These are phyloP conservation scores for Gaeumannomyces tritici DNA, from an alignment of 2,329 filamentous ascomycete genomes.

Conservation along the genomic window DNA sequence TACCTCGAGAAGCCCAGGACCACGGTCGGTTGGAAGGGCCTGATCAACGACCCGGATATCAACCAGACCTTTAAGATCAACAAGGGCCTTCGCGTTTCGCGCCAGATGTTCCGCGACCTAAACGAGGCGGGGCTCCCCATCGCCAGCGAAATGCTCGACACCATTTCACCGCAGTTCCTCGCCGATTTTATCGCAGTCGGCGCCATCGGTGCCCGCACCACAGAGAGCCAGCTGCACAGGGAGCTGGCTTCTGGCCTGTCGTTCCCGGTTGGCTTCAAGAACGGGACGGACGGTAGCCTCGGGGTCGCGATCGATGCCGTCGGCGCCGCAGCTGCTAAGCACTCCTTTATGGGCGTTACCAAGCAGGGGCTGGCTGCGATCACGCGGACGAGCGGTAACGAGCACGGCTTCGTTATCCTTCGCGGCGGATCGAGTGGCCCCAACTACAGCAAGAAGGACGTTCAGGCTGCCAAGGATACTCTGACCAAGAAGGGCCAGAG, in stretches of 20 bases:
- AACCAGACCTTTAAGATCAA: slow-evolving; percentile 99
- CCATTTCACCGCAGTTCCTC: slow-evolving; percentile 93
- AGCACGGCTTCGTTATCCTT: slow-evolving; percentile 94
- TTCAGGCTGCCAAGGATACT: slow-evolving; percentile 69
- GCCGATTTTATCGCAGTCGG: slow-evolving; percentile 87
- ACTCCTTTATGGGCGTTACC: slow-evolving; percentile 93
- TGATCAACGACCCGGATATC: slow-evolving; percentile 98
- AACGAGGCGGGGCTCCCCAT: slow-evolving; percentile 91
- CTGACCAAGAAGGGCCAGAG: slow-evolving; percentile 64
- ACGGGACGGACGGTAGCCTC: slow-evolving; percentile 88
- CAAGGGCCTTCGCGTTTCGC: slow-evolving; percentile 79
- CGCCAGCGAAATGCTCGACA: slow-evolving; percentile 96
- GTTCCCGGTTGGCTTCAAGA: slow-evolving; percentile 99
- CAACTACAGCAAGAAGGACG: slow-evolving; percentile 86
- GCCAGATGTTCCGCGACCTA: slow-evolving; percentile 88
- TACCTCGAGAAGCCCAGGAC: slow-evolving; percentile 98
- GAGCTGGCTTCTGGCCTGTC: slow-evolving; percentile 89
- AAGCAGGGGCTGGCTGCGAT: slow-evolving; percentile 94
- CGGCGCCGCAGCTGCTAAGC: slow-evolving; percentile 75
- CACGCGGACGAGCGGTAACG: slow-evolving; percentile 87
- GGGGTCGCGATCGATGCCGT: slow-evolving; percentile 92
- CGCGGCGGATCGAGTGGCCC: slow-evolving; percentile 87
- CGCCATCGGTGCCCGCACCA: slow-evolving; percentile 91
- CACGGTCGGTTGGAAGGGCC: slow-evolving; percentile 95
- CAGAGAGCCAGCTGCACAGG: slow-evolving; percentile 89